Evolutionary conservation across 352 stramenopile species (phyloP).

Genomic region (Phytophthora capsici): DNA sequence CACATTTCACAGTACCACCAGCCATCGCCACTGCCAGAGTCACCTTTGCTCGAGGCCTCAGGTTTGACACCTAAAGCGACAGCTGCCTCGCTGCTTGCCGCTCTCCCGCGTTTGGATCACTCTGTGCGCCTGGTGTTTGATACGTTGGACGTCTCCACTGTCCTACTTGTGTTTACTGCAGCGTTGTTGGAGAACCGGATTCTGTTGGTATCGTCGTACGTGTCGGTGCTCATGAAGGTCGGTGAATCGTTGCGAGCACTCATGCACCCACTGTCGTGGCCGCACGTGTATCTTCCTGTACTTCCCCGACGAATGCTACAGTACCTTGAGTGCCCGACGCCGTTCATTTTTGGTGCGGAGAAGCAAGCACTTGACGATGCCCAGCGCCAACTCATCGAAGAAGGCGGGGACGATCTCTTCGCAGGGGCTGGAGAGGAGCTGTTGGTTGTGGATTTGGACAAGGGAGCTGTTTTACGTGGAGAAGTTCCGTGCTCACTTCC

Average conservation of each 20-base stretch:
- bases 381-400: constrained; percentile 47
- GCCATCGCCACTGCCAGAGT: constrained; percentile 40
- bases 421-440: constrained; percentile 64
- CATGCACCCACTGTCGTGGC: constrained; percentile 89
- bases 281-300: constrained; percentile 87
- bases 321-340: constrained; percentile 87
- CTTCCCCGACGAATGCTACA: constrained; percentile 81
- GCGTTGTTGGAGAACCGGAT: constrained; percentile 85
- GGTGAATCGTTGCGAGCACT: constrained; percentile 78
- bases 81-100: constrained; percentile 44
- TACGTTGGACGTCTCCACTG: constrained; percentile 74
- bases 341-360: constrained; percentile 86
- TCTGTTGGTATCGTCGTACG: constrained; percentile 80
- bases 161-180: constrained; percentile 80
- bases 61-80: constrained; percentile 38
- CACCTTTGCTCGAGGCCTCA: constrained; percentile 41
- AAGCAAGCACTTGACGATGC: constrained; percentile 66
- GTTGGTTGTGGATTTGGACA: constrained; percentile 78
- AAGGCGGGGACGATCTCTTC: constrained; percentile 55
- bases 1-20: constrained; percentile 64
- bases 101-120: constrained; percentile 71
- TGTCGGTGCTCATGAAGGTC: constrained; percentile 85
- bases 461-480: constrained; percentile 57
- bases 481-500: constrained; percentile 62
- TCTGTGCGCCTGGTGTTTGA: constrained; percentile 84